Evolutionary conservation across 768 basidiomycete genomes (phyloP).

Genomic region (Coprinellus aureogranulatus): DNA sequence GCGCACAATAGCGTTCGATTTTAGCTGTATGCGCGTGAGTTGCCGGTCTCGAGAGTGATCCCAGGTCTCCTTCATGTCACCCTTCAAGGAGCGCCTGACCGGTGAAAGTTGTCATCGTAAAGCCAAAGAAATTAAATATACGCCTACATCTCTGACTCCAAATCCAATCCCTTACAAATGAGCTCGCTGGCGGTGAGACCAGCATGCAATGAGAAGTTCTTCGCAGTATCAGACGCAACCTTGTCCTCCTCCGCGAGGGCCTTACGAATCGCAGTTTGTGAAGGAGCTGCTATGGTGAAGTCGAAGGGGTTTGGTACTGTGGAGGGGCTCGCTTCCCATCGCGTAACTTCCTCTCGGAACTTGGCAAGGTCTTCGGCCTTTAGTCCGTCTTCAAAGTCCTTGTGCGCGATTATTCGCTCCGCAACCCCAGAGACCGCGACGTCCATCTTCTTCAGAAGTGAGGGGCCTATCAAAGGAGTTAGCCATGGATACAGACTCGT

Average conservation of each 20-base stretch:
- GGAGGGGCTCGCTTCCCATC: slow-evolving; percentile 1
- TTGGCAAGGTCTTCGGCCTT: neutral
- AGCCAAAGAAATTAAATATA: neutral
- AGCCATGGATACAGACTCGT: neutral
- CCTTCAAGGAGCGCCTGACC: neutral
- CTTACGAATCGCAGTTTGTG: slow-evolving; percentile 19
- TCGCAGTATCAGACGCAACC: slow-evolving; percentile 3
- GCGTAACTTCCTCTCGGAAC: neutral
- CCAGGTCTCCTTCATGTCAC: neutral
- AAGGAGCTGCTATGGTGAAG: slow-evolving; percentile 2
- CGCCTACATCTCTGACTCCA: slow-evolving; percentile 34
- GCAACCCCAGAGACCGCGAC: neutral
- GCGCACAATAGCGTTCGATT: slow-evolving; percentile 12
- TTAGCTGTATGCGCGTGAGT: neutral
- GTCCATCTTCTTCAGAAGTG: neutral
- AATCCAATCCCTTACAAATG: slow-evolving; percentile 25
- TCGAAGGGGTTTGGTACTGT: neutral
- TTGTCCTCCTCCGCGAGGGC: slow-evolving; percentile 24
- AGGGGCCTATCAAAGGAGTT: too few relatives aligned
- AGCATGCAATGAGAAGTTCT: slow-evolving; percentile 6
- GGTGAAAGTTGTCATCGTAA: neutral
- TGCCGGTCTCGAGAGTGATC: neutral
- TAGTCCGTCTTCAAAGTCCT: too few relatives aligned
- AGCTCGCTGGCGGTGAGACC: slow-evolving; percentile 22
- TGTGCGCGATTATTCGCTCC: neutral